These are phyloP conservation scores for Lachancea sp. DNA, from an alignment of 805 yeast species.

Conservation along the genomic window DNA sequence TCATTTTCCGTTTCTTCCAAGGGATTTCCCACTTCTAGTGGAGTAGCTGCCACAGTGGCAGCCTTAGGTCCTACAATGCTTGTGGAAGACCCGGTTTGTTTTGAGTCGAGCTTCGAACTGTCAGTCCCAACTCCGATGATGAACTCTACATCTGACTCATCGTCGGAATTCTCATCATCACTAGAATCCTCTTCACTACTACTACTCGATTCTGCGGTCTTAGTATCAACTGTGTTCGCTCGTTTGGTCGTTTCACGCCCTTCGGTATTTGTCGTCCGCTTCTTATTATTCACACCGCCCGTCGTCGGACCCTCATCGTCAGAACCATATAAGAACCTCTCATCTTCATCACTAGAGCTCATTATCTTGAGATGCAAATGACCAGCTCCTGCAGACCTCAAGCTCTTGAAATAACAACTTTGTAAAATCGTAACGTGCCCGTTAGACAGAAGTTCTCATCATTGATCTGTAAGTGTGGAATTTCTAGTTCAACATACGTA, in stretches of 20 bases:
- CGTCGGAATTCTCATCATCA: slow-evolving; percentile 44
- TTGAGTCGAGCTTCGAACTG: slow-evolving; percentile 24
- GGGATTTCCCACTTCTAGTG: slow-evolving; percentile 5
- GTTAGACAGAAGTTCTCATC: too few relatives aligned
- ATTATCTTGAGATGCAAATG: background rate
- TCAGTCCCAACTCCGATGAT: slow-evolving; percentile 50
- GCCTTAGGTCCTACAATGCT: slow-evolving; percentile 17
- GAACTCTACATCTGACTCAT: slow-evolving; percentile 74
- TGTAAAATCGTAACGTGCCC: too few relatives aligned
- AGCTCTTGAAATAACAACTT: too few relatives aligned
- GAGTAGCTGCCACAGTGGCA: slow-evolving; percentile 15
- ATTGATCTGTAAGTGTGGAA: too few relatives aligned
- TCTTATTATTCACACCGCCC: background rate
- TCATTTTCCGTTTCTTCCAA: background rate
- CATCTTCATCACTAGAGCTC: slow-evolving; percentile 31
- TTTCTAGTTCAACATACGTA: too few relatives aligned
- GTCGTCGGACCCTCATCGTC: slow-evolving; percentile 23
- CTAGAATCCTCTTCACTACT: slow-evolving; percentile 41
- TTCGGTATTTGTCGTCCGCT: background rate
- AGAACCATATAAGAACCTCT: slow-evolving; percentile 32
- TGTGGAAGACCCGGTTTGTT: slow-evolving; percentile 17
- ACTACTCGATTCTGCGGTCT: slow-evolving; percentile 17
- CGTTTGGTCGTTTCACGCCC: slow-evolving; percentile 7
- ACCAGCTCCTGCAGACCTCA: background rate
- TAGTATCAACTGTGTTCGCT: slow-evolving; percentile 19